Evolutionary conservation across 2,329 filamentous ascomycete species (phyloP).

Genomic region (Thelonectria rubi): DNA sequence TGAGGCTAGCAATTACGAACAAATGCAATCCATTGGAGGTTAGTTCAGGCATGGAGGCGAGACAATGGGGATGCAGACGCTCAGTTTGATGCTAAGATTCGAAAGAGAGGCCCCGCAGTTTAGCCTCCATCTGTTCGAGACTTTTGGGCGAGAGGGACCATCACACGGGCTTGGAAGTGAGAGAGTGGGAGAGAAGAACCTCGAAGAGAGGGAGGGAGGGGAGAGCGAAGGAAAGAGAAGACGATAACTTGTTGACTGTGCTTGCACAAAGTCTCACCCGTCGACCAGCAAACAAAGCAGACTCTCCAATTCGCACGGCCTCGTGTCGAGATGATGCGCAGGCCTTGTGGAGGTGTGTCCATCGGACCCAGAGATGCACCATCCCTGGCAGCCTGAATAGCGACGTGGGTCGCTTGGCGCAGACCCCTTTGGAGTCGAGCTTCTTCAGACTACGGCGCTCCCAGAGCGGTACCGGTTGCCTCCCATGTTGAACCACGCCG

Average conservation of each 20-base stretch:
- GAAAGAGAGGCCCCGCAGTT: background rate
- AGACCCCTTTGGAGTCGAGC: background rate
- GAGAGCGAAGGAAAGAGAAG: no score
- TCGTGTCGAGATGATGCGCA: conserved; percentile 13
- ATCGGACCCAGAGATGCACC: background rate
- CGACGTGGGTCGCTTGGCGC: conserved; percentile 2
- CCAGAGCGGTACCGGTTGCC: background rate
- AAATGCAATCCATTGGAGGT: no score
- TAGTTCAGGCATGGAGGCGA: background rate
- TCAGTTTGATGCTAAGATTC: conserved; percentile 3
- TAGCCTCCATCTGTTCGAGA: no score
- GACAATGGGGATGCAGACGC: background rate
- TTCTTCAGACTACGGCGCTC: conserved; percentile 3
- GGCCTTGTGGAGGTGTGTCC: conserved; percentile 1
- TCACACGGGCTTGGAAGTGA: no score
- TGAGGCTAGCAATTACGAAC: no score
- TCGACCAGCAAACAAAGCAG: background rate
- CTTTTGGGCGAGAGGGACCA: no score
- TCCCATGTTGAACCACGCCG: background rate
- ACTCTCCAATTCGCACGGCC: conserved; percentile 13
- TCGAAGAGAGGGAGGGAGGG: no score
- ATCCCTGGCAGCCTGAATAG: conserved; percentile 3
- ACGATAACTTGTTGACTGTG: no score
- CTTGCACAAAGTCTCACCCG: no score
- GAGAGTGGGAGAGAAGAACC: no score